Base-by-base conservation (phyloP, 352 stramenopile genomes). In the Pythium dissimile region DNA sequence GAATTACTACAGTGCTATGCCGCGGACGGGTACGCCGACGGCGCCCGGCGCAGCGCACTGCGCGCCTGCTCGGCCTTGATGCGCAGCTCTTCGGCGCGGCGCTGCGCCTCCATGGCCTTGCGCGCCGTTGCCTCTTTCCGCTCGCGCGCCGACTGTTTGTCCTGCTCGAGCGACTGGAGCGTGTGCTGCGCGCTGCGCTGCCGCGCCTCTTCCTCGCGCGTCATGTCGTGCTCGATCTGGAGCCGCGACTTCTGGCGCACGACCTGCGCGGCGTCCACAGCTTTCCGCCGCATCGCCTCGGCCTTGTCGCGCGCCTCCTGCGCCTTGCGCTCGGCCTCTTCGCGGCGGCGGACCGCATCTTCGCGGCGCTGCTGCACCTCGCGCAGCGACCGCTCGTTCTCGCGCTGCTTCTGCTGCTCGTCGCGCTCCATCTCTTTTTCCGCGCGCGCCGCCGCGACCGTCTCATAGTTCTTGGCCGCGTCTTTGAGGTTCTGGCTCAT, bases 141-240 rank as follows among this genome's bases (percentile, higher is more conserved):
- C 31, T 74, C 56, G 0, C 62, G 62, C 21, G 82, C 84, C 3
- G 54, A 38, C 12, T 60, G 27, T 59, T 86, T 89, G 31, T 72
- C 75, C 39, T 65, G 61, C 44, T 88, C 67, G 8, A 94, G 71
- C 39, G 69, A 71, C 27, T 72, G 50, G 46, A 92, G 49, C 41
- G 72, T 72, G 26, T 43, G 51, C 44, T 86, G 61, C 45, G 70
- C 65, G 20, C 78, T 62, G 16, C 54, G 60, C 26, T 80, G 65
- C 1, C 80, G 82, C 16, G 72, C 61, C 7, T 63, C 64, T 62
- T 92, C 82, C 65, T 94, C 84, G 31, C 74, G 64, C 34, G 57
- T 64, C 9, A 92, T 60, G 34, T 84, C 71, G 5, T 68, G 75
- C 52, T 92, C 81, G 23, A 94, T 89, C 61, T 88, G 78, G 23